Conservation (phyloP, 768 basidiomycete species). For the Rubroboletus satanas region DNA sequence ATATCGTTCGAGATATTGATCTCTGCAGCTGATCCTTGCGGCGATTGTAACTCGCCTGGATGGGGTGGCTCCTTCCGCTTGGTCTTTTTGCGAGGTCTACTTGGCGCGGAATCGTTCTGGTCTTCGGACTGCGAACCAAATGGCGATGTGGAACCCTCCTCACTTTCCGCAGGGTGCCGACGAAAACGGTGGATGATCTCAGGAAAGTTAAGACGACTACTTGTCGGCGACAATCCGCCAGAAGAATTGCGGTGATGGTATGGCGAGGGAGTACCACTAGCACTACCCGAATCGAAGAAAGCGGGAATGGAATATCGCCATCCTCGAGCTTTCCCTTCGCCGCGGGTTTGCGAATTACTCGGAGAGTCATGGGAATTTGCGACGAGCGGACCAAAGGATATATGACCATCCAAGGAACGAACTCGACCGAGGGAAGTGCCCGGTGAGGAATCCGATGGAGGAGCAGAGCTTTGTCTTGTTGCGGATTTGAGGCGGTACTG, state of each 20-base stretch:
- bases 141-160: slow-evolving; percentile 45
- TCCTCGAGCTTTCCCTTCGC: slow-evolving; percentile 32
- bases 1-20: slow-evolving; percentile 4
- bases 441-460: slow-evolving; percentile 38
- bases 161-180: slow-evolving; percentile 38
- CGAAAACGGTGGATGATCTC: slow-evolving; percentile 36
- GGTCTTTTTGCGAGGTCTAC: slow-evolving; percentile 5
- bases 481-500: slow-evolving; percentile 10
- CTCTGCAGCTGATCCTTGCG: slow-evolving; percentile 14
- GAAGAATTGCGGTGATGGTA: slow-evolving; percentile 23
- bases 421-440: slow-evolving; percentile 38
- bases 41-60: slow-evolving; percentile 20
- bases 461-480: slow-evolving; percentile 25
- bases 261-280: slow-evolving; percentile 34
- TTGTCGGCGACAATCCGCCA: slow-evolving; percentile 41
- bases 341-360: slow-evolving; percentile 44
- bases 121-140: slow-evolving; percentile 46
- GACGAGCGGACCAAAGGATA: slow-evolving; percentile 57
- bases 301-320: slow-evolving; percentile 30
- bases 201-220: slow-evolving; percentile 39
- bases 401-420: slow-evolving; percentile 43
- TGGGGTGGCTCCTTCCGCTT: slow-evolving; percentile 24
- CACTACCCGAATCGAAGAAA: slow-evolving; percentile 32
- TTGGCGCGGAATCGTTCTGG: slow-evolving; percentile 27
- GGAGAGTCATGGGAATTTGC: slow-evolving; percentile 46